Evolutionary conservation across 2,329 filamentous ascomycete genomes (phyloP).

Genomic region (Fusarium palustre): DNA sequence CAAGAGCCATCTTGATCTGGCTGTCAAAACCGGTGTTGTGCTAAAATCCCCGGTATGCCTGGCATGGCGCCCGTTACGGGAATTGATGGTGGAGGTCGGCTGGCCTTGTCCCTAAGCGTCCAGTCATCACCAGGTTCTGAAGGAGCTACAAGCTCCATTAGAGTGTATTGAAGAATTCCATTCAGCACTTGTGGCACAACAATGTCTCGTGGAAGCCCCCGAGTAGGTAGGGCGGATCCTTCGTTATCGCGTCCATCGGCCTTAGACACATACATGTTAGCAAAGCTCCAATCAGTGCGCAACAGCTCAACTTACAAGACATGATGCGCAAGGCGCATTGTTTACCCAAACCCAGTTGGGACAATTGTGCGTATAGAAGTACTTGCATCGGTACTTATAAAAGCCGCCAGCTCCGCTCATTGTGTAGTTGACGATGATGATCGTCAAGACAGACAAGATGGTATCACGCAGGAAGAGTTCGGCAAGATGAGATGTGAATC

Average conservation of each 20-base stretch:
- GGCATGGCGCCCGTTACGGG: slow-evolving; percentile 49
- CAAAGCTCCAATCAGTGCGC: neutral
- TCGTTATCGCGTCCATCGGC: slow-evolving; percentile 63
- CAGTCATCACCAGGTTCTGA: slow-evolving; percentile 54
- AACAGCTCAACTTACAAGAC: slow-evolving; percentile 57
- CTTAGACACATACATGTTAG: slow-evolving; percentile 44
- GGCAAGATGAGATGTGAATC: slow-evolving; percentile 21
- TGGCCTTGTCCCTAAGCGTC: slow-evolving; percentile 52
- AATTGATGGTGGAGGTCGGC: slow-evolving; percentile 46
- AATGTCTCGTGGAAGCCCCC: slow-evolving; percentile 55
- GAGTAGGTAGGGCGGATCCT: slow-evolving; percentile 44
- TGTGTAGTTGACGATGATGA: slow-evolving; percentile 30
- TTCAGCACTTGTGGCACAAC: slow-evolving; percentile 60
- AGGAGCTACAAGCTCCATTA: slow-evolving; percentile 60
- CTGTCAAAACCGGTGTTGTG: slow-evolving; percentile 43
- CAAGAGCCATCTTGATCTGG: slow-evolving; percentile 24
- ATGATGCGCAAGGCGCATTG: slow-evolving; percentile 61
- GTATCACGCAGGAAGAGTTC: slow-evolving; percentile 8
- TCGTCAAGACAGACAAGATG: slow-evolving; percentile 4
- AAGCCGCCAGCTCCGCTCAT: slow-evolving; percentile 57
- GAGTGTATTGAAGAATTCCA: slow-evolving; percentile 60
- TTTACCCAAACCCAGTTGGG: slow-evolving; percentile 67
- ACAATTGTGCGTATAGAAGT: slow-evolving; percentile 64
- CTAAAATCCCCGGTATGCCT: slow-evolving; percentile 42
- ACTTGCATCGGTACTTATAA: slow-evolving; percentile 68